phyloP scores from a whole-genome alignment of 2,329 filamentous ascomycete genomes.

The Onygenales sp. region DNA sequence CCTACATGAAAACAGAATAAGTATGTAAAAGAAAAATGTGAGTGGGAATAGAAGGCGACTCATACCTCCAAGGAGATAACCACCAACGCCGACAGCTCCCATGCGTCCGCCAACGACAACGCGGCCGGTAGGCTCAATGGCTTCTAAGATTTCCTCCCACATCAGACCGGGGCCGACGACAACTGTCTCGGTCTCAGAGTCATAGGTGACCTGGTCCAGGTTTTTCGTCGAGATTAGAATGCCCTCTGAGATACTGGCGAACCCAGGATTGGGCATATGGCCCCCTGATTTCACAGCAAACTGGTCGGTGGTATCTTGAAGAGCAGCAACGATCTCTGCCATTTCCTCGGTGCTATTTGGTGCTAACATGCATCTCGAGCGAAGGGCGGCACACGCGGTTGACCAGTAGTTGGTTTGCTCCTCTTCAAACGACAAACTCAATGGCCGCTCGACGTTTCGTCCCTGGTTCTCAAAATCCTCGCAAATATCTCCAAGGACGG shows the following conservation, averaged over 20 bases:
- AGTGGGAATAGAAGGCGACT: slow-evolving; percentile 46
- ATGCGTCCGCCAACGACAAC: slow-evolving; percentile 37
- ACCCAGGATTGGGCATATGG: slow-evolving; percentile 39
- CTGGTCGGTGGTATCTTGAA: slow-evolving; percentile 39
- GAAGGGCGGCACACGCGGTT: background rate
- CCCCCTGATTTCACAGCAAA: slow-evolving; percentile 48
- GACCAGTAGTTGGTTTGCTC: slow-evolving; percentile 6
- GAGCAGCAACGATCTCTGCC: slow-evolving; percentile 41
- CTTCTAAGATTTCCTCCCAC: slow-evolving; percentile 26
- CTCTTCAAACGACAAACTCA: slow-evolving; percentile 1
- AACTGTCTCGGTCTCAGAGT: slow-evolving; percentile 30
- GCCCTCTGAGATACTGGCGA: slow-evolving; percentile 37
- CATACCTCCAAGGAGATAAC: slow-evolving; percentile 38
- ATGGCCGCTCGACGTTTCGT: background rate
- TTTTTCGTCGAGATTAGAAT: slow-evolving; percentile 38
- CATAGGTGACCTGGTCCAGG: slow-evolving; percentile 25
- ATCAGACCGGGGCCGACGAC: slow-evolving; percentile 27
- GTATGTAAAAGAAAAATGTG: slow-evolving; percentile 25
- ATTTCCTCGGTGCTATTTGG: slow-evolving; percentile 44
- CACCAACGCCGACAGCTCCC: slow-evolving; percentile 39
- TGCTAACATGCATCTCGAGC: slow-evolving; percentile 38
- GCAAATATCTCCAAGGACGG: background rate
- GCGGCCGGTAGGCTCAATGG: slow-evolving; percentile 20
- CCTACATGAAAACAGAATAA: slow-evolving; percentile 10
- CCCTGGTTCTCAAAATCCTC: background rate